Percentiles rank a stretch among this genome's conserved stretches.
Evolutionary conservation across 306 rosid genomes (phyloP).

Genomic region (Rosa multiflora): DNA sequence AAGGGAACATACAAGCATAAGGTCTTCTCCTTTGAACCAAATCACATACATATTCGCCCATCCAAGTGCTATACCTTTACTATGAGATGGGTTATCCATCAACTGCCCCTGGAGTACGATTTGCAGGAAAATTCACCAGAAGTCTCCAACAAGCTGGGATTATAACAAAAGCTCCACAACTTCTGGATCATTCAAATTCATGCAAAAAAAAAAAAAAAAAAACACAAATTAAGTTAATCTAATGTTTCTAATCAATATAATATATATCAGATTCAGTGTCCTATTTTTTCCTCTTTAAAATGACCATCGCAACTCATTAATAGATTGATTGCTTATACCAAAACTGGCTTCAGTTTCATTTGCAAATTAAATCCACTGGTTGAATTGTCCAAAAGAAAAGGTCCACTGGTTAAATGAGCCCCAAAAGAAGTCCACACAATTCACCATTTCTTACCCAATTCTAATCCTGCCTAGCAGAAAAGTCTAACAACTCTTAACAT

Average conservation of each 20-base stretch:
- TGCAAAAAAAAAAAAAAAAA: background rate
- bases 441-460: background rate
- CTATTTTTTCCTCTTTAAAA: background rate
- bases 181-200: no score
- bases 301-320: background rate
- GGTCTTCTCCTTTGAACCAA: no score
- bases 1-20: no score
- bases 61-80: no score
- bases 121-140: no score
- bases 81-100: no score
- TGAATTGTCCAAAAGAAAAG: background rate
- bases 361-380: background rate
- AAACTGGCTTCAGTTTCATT: background rate
- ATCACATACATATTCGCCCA: no score
- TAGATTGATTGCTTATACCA: background rate
- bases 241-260: background rate
- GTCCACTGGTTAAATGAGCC: background rate
- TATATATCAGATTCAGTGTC: background rate
- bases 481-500: background rate
- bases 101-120: no score
- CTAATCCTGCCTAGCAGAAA: background rate
- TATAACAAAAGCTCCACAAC: no score
- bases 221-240: background rate
- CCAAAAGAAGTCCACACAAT: background rate
- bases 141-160: no score